These are phyloP conservation scores for Insectozyma bohioensis DNA, from an alignment of 1,139 yeast genomes.

Conservation along the genomic window DNA sequence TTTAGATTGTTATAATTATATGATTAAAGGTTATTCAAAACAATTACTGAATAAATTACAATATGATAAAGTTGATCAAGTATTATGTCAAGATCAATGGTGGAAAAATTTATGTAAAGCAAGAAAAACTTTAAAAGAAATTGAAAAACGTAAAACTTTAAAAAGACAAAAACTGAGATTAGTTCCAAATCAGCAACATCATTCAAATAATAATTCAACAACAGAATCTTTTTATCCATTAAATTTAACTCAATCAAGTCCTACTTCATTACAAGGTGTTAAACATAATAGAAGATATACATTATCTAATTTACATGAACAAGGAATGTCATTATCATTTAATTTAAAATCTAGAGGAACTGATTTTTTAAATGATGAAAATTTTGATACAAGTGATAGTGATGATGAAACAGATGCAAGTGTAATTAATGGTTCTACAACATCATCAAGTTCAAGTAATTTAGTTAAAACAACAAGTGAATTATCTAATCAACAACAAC, in stretches of 20 bases:
- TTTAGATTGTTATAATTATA: conserved; percentile 67
- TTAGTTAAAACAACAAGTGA: conserved; percentile 1
- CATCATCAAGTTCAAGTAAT: neutral
- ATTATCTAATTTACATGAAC: conserved; percentile 60
- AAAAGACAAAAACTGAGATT: conserved; percentile 14
- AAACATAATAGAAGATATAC: conserved; percentile 43
- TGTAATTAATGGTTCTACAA: neutral
- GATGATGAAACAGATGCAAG: conserved; percentile 27
- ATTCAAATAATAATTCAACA: conserved; percentile 10
- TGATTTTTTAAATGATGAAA: conserved; percentile 26
- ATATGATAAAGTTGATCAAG: conserved; percentile 33
- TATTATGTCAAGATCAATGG: conserved; percentile 48
- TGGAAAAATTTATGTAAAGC: conserved; percentile 68
- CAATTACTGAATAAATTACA: conserved; percentile 25
- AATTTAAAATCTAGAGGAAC: conserved; percentile 61
- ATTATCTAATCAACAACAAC: conserved; percentile 4
- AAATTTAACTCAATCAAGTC: conserved; percentile 17
- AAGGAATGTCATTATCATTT: conserved; percentile 66
- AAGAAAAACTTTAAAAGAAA: conserved; percentile 42
- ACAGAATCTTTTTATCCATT: conserved; percentile 24
- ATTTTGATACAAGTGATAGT: conserved; percentile 24
- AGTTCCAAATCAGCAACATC: no score
- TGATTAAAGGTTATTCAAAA: conserved; percentile 62
- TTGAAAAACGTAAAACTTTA: conserved; percentile 28
- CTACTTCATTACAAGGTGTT: conserved; percentile 19